Conservation (phyloP, 2,329 filamentous ascomycete species). For the Beauveria medogensis region DNA sequence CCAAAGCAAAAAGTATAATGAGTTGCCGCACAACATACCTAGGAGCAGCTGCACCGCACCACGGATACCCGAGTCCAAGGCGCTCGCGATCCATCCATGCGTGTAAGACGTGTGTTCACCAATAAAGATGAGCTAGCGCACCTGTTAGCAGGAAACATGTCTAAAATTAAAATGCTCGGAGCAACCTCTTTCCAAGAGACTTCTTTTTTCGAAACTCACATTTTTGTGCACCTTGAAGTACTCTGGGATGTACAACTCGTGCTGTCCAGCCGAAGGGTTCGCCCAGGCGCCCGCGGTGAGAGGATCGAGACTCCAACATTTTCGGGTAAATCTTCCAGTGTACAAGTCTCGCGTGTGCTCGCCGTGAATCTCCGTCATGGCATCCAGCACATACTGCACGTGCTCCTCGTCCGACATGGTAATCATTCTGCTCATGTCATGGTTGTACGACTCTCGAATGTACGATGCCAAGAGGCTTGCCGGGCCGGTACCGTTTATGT, state of each 20-base stretch:
- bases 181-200: neutral
- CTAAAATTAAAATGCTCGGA: neutral
- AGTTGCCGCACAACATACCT: neutral
- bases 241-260: conserved; percentile 62
- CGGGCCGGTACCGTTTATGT: conserved; percentile 54
- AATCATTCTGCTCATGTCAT: conserved; percentile 25
- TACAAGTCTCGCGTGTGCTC: conserved; percentile 50
- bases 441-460: conserved; percentile 33
- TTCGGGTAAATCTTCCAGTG: conserved; percentile 56
- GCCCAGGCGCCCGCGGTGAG: conserved; percentile 57
- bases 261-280: conserved; percentile 52
- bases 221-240: conserved; percentile 62
- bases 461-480: conserved; percentile 57
- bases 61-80: conserved; percentile 58
- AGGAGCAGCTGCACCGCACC: conserved; percentile 50
- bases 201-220: conserved; percentile 11
- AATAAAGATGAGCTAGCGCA: conserved; percentile 45
- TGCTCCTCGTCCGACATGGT: conserved; percentile 51
- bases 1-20: neutral
- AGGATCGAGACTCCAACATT: conserved; percentile 58
- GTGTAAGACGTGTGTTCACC: conserved; percentile 65
- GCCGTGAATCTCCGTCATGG: conserved; percentile 62
- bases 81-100: conserved; percentile 62
- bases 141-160: neutral
- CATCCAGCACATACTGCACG: conserved; percentile 53